Evolutionary conservation across 345 rosid species (phyloP).

Genomic region (Citrus inodora): DNA sequence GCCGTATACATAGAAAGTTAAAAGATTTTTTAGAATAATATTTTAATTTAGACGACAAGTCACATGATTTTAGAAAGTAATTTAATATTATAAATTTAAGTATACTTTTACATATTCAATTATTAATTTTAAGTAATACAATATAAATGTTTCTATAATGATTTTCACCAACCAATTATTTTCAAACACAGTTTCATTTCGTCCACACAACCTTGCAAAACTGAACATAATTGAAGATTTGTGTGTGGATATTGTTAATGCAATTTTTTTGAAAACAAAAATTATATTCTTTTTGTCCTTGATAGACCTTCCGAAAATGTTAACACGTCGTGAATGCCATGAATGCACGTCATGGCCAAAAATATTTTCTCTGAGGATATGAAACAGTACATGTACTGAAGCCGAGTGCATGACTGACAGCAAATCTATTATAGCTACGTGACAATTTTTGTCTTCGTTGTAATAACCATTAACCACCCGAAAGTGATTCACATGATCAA

Average conservation of each 20-base stretch:
- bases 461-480: neutral
- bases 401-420: neutral
- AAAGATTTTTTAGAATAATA: rapidly evolving
- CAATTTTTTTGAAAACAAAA: too few relatives aligned
- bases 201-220: too few relatives aligned
- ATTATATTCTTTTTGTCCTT: neutral
- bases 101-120: too few relatives aligned
- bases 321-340: neutral
- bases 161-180: too few relatives aligned
- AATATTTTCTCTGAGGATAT: too few relatives aligned
- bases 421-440: too few relatives aligned
- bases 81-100: too few relatives aligned
- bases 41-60: rapidly evolving
- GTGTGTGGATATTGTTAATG: too few relatives aligned
- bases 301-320: neutral
- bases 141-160: too few relatives aligned
- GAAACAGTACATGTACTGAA: neutral
- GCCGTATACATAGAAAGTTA: rapidly evolving
- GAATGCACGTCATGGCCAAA: neutral
- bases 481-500: neutral
- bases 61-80: rapidly evolving
- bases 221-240: too few relatives aligned
- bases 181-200: too few relatives aligned
- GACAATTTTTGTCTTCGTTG: neutral
- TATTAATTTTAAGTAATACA: too few relatives aligned